Evolutionary conservation across 768 basidiomycete genomes (phyloP).

Genomic region (Royoungia palumana): DNA sequence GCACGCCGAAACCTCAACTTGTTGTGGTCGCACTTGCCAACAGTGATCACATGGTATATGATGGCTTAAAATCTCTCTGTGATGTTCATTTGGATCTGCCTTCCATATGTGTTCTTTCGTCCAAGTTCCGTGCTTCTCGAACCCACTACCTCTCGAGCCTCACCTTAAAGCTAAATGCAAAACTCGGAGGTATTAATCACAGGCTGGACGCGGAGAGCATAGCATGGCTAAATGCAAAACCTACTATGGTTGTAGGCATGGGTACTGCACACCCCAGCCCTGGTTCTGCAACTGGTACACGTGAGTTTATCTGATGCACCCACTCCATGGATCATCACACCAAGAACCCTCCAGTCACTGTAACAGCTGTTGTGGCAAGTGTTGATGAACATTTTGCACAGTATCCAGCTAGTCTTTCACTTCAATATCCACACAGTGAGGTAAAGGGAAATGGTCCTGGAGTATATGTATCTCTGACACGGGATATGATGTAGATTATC

Average conservation of each 20-base stretch:
- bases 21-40: slow-evolving; percentile 42
- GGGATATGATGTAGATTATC: slow-evolving; percentile 33
- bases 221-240: slow-evolving; percentile 34
- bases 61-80: slow-evolving; percentile 42
- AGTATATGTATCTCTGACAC: too few species aligned
- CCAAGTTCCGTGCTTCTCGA: slow-evolving; percentile 50
- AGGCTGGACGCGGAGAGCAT: slow-evolving; percentile 27
- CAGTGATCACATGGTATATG: slow-evolving; percentile 41
- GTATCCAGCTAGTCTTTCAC: slow-evolving; percentile 42
- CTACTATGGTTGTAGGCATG: slow-evolving; percentile 49
- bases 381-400: slow-evolving; percentile 39
- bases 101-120: slow-evolving; percentile 64
- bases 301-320: slow-evolving; percentile 3
- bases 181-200: slow-evolving; percentile 49
- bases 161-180: slow-evolving; percentile 47
- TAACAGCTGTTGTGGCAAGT: slow-evolving; percentile 48
- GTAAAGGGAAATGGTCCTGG: slow-evolving; percentile 22
- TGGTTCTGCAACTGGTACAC: slow-evolving; percentile 49
- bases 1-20: slow-evolving; percentile 35
- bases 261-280: slow-evolving; percentile 73
- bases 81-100: slow-evolving; percentile 42
- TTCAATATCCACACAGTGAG: slow-evolving; percentile 59
- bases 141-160: slow-evolving; percentile 46
- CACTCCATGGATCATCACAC: background rate
- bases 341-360: slow-evolving; percentile 28